These are phyloP conservation scores for Kwoniella botswanensis DNA, from an alignment of 768 basidiomycete genomes.

Conservation along the genomic window DNA sequence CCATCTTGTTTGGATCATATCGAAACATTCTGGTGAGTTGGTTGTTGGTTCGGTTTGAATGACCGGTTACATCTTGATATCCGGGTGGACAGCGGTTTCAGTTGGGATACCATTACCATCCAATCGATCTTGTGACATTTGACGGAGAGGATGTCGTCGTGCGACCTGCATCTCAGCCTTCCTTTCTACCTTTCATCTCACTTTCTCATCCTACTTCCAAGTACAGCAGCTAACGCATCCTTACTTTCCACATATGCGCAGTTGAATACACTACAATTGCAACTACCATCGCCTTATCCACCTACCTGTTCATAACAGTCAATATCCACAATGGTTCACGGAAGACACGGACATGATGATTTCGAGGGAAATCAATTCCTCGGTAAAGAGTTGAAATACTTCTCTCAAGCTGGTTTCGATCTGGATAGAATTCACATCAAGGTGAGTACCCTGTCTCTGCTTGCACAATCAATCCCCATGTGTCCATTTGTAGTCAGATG, in stretches of 20 bases:
- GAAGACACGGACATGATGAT: constrained; percentile 49
- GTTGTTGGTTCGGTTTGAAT: not conserved
- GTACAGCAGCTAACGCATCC: not conserved
- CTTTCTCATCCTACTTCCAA: not conserved
- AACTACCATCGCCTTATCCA: no score
- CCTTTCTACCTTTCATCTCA: not conserved
- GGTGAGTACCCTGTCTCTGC: constrained; percentile 41
- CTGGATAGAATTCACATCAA: constrained; percentile 95
- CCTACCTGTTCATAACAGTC: not conserved
- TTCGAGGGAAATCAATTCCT: constrained; percentile 63
- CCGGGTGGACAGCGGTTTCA: not conserved
- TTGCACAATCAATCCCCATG: no score
- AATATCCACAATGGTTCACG: constrained; percentile 29
- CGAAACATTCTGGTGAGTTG: constrained; percentile 4
- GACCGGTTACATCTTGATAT: constrained; percentile 3
- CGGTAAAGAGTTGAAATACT: constrained; percentile 91
- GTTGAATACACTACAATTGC: not conserved
- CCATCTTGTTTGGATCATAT: not conserved
- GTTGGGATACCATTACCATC: not conserved
- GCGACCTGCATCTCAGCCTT: not conserved
- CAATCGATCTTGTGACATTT: constrained; percentile 6
- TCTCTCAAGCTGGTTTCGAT: constrained; percentile 99
- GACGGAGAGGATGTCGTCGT: not conserved
- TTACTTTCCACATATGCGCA: not conserved
- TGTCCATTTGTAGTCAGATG: no score